Evolutionary conservation across 1,284 basidiomycete genomes (phyloP).

Genomic region (Rhodotorula sp.): DNA sequence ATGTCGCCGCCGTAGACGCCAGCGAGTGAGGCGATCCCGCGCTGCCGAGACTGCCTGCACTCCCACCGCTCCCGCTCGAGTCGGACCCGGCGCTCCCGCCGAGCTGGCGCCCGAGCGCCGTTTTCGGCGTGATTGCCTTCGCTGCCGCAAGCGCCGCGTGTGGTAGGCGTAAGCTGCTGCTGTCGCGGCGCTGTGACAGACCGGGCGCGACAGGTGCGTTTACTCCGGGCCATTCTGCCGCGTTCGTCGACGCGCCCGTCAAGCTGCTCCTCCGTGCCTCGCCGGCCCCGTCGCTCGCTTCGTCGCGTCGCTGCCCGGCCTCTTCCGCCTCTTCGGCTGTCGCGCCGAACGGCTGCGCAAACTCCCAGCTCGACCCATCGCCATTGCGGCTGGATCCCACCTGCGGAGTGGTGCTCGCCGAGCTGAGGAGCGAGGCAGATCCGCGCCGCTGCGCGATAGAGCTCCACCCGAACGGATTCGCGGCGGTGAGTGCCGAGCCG

Average conservation of each 20-base stretch:
- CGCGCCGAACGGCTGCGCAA: constrained; percentile 1
- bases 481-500: not conserved
- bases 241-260: not conserved
- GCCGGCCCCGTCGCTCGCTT: not conserved
- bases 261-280: not conserved
- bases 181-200: not conserved
- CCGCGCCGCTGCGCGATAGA: constrained; percentile 6
- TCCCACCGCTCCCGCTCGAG: not conserved
- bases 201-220: not conserved
- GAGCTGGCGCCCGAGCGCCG: not conserved
- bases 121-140: not conserved
- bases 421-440: not conserved
- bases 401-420: not conserved
- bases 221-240: not conserved
- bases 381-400: not conserved
- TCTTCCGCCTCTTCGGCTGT: not conserved
- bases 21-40: not conserved
- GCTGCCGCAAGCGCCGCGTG: not conserved
- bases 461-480: constrained; percentile 15
- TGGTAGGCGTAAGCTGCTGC: not conserved
- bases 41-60: not conserved
- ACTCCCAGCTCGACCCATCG: constrained; percentile 1
- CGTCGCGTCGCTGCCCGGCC: not conserved
- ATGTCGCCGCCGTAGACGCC: not conserved
- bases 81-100: not conserved